Percentiles rank a stretch among this genome's conserved stretches.
These are phyloP conservation scores for Ensete glaucum DNA, from an alignment of 176 grass and related monocot species.

Conservation along the genomic window DNA sequence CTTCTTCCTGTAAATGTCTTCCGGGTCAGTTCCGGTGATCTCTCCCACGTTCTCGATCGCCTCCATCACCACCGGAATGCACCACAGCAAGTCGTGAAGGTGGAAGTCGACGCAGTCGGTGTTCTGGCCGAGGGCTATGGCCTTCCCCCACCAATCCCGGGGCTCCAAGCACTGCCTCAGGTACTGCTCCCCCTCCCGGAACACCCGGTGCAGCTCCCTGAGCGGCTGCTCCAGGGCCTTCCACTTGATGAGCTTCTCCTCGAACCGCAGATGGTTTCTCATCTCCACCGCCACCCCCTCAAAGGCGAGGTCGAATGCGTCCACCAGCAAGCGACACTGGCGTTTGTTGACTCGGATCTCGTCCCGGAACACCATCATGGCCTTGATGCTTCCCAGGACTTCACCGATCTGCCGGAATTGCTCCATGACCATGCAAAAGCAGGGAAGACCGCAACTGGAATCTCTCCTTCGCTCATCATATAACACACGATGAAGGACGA, in stretches of 20 bases:
- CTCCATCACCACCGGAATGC: constrained; percentile 61
- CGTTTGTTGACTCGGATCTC: constrained; percentile 74
- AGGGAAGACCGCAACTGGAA: too few species aligned
- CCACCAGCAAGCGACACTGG: constrained; percentile 69
- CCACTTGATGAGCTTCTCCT: constrained; percentile 79
- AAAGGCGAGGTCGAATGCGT: constrained; percentile 53
- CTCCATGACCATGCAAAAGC: constrained; percentile 37
- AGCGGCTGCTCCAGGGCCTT: constrained; percentile 49
- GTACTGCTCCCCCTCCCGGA: constrained; percentile 65
- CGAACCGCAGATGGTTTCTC: constrained; percentile 47
- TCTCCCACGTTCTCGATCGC: constrained; percentile 56
- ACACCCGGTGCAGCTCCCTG: constrained; percentile 64
- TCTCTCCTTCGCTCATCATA: neutral
- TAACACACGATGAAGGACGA: too few species aligned
- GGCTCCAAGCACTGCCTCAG: constrained; percentile 57
- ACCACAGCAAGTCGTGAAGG: constrained; percentile 71
- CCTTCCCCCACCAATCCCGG: constrained; percentile 70
- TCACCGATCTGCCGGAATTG: constrained; percentile 72
- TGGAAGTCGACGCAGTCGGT: constrained; percentile 66
- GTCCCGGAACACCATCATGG: constrained; percentile 63
- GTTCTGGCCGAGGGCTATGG: constrained; percentile 37
- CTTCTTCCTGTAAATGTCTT: constrained; percentile 35
- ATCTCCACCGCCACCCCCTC: constrained; percentile 42
- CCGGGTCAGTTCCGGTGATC: constrained; percentile 37
- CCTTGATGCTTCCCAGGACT: constrained; percentile 51